These are phyloP conservation scores for Hibiscus syriacus DNA, from an alignment of 345 rosid genomes.

Conservation along the genomic window DNA sequence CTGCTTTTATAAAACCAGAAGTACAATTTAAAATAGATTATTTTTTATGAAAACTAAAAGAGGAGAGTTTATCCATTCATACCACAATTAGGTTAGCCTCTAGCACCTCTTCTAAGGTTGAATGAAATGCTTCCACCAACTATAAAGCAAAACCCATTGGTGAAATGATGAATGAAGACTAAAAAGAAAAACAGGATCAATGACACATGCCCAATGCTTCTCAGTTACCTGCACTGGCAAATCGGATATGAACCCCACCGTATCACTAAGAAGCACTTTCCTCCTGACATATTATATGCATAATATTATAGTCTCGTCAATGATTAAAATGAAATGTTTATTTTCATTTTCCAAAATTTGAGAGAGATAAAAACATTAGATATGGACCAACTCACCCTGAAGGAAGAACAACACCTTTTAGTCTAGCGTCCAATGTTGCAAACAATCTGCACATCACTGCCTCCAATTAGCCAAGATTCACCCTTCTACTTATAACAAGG, in stretches of 20 bases:
- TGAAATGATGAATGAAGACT: background rate
- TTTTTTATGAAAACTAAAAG: no score
- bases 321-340: background rate
- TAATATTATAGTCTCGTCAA: background rate
- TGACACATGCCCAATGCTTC: background rate
- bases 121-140: slow-evolving; percentile 91
- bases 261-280: slow-evolving; percentile 79
- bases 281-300: slow-evolving; percentile 40
- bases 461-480: slow-evolving; percentile 5
- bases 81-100: slow-evolving; percentile 95
- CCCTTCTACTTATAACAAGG: background rate
- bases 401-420: slow-evolving; percentile 56
- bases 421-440: slow-evolving; percentile 64
- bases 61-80: slow-evolving; percentile 15
- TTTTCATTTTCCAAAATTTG: background rate
- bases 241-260: slow-evolving; percentile 95
- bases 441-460: slow-evolving; percentile 39
- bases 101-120: slow-evolving; percentile 89
- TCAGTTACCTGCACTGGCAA: slow-evolving; percentile 75
- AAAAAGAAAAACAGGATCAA: background rate
- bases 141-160: slow-evolving; percentile 18
- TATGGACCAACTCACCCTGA: slow-evolving; percentile 40
- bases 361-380: background rate
- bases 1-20: background rate
- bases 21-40: background rate